phyloP scores from a whole-genome alignment of 306 rosid genomes.

The Elaeagnus macrophylla region DNA sequence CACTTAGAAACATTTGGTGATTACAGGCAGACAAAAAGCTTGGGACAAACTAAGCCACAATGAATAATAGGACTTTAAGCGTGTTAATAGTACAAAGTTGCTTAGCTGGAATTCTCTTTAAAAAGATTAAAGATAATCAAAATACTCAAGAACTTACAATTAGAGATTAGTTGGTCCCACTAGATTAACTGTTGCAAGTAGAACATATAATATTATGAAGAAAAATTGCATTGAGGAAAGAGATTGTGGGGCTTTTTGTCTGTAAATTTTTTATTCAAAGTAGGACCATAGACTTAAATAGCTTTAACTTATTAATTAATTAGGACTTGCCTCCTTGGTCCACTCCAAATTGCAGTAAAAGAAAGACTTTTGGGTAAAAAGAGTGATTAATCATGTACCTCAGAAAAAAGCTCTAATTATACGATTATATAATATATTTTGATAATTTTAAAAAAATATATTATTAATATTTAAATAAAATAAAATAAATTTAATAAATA shows the following conservation, averaged over 20 bases:
- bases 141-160: slow-evolving; percentile 5
- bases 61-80: slow-evolving; percentile 23
- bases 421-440: too few species aligned
- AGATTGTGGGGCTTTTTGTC: too few species aligned
- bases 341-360: too few species aligned
- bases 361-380: too few species aligned
- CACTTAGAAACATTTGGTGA: slow-evolving; percentile 8
- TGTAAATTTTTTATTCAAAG: slow-evolving; percentile 11
- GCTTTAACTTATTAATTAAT: neutral
- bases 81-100: slow-evolving; percentile 21
- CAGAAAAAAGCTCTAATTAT: too few species aligned
- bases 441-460: too few species aligned
- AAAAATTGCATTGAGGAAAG: too few species aligned
- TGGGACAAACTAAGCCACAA: slow-evolving; percentile 52
- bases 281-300: slow-evolving; percentile 31
- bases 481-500: too few species aligned
- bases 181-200: slow-evolving; percentile 3
- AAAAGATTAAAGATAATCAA: slow-evolving; percentile 9
- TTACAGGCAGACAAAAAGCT: slow-evolving; percentile 36
- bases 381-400: too few species aligned
- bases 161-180: slow-evolving; percentile 11
- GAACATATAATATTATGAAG: too few species aligned
- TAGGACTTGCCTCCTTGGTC: too few species aligned
- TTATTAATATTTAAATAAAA: too few species aligned
- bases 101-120: slow-evolving; percentile 25